Evolutionary conservation across 208 protist genomes (phyloP), one percentile per base, ranked within the genome.

Genomic region (Leishmania lainsoni): DNA sequence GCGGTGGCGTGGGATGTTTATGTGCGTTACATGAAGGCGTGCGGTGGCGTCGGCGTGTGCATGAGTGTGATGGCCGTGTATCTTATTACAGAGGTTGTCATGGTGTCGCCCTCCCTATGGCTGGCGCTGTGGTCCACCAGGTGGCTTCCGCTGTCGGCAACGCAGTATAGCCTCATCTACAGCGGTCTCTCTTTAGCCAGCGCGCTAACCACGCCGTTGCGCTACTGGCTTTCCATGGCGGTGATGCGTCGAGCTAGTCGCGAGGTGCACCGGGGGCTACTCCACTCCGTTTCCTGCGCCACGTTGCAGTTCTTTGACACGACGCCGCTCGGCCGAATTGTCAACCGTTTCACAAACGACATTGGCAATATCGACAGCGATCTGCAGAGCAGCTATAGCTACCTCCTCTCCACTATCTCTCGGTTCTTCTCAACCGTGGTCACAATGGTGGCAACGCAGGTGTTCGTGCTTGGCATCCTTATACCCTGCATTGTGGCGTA

Each of bases 281-380:
- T 94, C 42, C 66, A 74, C 56, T 86, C 87, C 75, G 71, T 94
- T 5, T 32, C 87, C n/a, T 84, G 77, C 68, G 86, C 78, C 66
- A 91, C 86, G 22, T 79, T 91, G 79, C 68, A 61, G 17, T 94
- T 94, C 75, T 94, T 94, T 58, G 85, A 86, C 71, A 87, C 79
- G 26, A 90, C 88, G 10, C 85, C 88, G 35, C 83, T 87, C 48
- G 90, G 90, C 54, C 84, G 84, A 20, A 82, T 98, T 35, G 77
- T 98, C 52, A 97, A 94, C 78, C 85, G 95, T 48, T 94, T 98
- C 51, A 89, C 87, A 1, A 89, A 87, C 71, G 95, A 98, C 80
- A 82, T 91, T 39, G 84, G 90, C 83, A 83, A 77, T 51, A 80
- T 96, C 79, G 95, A 98, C 87, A 87, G 93, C 48, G 80, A 83